Evolutionary conservation across 768 basidiomycete genomes (phyloP), one percentile per base, ranked within the genome.

Genomic region (Trametes maxima): DNA sequence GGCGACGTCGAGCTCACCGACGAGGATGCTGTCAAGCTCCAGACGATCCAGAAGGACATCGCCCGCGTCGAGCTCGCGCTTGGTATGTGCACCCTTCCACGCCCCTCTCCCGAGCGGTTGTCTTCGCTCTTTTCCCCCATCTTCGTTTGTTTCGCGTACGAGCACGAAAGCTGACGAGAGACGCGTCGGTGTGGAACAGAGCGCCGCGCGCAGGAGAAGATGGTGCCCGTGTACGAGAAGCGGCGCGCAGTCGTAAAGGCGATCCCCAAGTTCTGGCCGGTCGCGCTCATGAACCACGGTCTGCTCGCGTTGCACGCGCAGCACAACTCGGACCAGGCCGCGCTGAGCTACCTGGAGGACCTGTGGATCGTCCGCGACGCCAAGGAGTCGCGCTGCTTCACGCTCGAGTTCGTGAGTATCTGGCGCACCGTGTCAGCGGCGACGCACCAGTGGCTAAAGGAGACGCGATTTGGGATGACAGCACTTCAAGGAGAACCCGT

Each of bases 401-500:
- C 87, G 51, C 74, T 96, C 57, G 89, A 95, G 79, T 94, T 97
- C 76, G 95, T 95, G 74, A 70, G 94, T 85, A 53, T 35, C 52
- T 54, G 48, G 61, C 54, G 55, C 21, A 52, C 43, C 46, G 39
- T 40, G 12, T 40, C 39, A 40, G 39, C 8, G 21, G 45, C 45
- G 11, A 46, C 45, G 45, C 43, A 40, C 39, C 3, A 21, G 35
- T 42, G 6, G 45, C 51, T 58, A 42, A 65, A 40, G 39, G 5
- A 44, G 11, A 13, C 14, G 40, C 14, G 45, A 19, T 43, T 21
- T 51, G 51, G 49, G 21, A 11, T 11, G 50, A 45, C 68, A 94
- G 92, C 71, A 89, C 70, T 94, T 94, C 81, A 91, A 89, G 73
- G 82, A 92, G 70, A 94, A 94, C 76, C 90, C 90, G 21, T 91